These are phyloP conservation scores for Bifiguratus adelaidae DNA, from an alignment of 192 early-diverging fungal species.

Conservation along the genomic window DNA sequence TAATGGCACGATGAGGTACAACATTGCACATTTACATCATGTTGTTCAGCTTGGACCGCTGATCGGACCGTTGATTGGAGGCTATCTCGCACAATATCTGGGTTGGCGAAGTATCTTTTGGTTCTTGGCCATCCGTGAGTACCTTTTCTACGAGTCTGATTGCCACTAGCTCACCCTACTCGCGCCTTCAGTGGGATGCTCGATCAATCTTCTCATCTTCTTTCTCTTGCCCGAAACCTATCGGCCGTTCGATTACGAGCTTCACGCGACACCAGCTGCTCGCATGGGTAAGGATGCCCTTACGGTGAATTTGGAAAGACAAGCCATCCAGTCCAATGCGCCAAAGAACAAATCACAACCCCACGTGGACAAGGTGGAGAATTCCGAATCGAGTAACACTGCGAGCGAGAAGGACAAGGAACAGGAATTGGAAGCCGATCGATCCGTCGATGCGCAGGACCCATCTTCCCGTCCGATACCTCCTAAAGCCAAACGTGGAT, in stretches of 20 bases:
- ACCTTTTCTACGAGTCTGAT: conserved; percentile 22
- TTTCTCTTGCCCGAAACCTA: conserved; percentile 21
- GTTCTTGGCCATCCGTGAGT: conserved; percentile 24
- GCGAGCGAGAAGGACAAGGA: too few species aligned
- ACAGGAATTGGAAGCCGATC: too few species aligned
- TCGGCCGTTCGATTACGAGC: background rate
- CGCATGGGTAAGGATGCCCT: too few species aligned
- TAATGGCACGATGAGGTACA: too few species aligned
- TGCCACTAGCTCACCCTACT: background rate
- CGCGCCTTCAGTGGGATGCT: conserved; percentile 6
- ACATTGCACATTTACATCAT: too few species aligned
- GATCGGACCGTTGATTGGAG: conserved; percentile 27
- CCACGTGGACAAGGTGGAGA: too few species aligned
- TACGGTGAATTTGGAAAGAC: too few species aligned
- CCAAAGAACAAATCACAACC: too few species aligned
- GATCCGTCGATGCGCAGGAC: too few species aligned
- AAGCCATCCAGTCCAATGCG: too few species aligned
- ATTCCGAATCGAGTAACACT: too few species aligned
- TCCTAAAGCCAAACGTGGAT: background rate
- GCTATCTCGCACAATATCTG: conserved; percentile 22
- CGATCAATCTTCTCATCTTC: conserved; percentile 14
- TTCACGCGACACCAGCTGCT: background rate
- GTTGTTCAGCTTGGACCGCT: conserved; percentile 5
- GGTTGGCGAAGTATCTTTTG: conserved; percentile 33
- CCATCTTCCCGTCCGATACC: conserved; percentile 11